A percentile compares a stretch with the other conserved stretches of the same genome.
phyloP scores from a whole-genome alignment of 345 rosid genomes.

The Physaria fendleri region DNA sequence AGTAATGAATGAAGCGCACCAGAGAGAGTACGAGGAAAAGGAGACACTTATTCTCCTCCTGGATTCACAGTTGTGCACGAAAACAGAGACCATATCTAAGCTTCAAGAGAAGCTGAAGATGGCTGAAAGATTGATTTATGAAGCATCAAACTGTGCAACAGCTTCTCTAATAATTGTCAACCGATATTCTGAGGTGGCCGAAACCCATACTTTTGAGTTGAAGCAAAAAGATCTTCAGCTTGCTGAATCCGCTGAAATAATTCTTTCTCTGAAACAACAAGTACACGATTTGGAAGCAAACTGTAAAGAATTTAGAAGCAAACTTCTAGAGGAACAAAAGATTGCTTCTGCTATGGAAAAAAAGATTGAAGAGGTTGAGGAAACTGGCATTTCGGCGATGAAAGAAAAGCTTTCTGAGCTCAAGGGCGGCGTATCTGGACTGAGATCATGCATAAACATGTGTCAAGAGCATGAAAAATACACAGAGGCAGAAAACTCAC shows the following conservation, averaged over 20 bases:
- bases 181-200: slow-evolving; percentile 53
- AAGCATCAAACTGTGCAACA: slow-evolving; percentile 62
- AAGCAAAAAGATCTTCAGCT: slow-evolving; percentile 46
- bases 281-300: slow-evolving; percentile 38
- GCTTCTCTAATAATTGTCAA: slow-evolving; percentile 69
- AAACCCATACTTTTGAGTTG: slow-evolving; percentile 35
- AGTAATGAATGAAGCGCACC: slow-evolving; percentile 79
- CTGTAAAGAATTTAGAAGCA: slow-evolving; percentile 38
- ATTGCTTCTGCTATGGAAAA: slow-evolving; percentile 40
- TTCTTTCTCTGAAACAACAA: slow-evolving; percentile 40
- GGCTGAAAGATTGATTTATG: slow-evolving; percentile 38
- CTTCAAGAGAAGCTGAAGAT: slow-evolving; percentile 55
- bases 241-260: slow-evolving; percentile 37
- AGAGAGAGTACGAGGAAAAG: slow-evolving; percentile 68
- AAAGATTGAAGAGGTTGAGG: slow-evolving; percentile 54
- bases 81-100: slow-evolving; percentile 38
- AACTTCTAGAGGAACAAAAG: slow-evolving; percentile 46
- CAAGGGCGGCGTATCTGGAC: slow-evolving; percentile 47
- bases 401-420: slow-evolving; percentile 59
- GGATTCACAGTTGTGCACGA: slow-evolving; percentile 47
- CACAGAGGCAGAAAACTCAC: slow-evolving; percentile 28
- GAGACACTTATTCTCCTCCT: slow-evolving; percentile 51
- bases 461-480: slow-evolving; percentile 29
- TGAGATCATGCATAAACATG: slow-evolving; percentile 49
- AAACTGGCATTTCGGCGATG: slow-evolving; percentile 44